Conservation (phyloP, 352 stramenopile species). For the Thraustotheca clavata region DNA sequence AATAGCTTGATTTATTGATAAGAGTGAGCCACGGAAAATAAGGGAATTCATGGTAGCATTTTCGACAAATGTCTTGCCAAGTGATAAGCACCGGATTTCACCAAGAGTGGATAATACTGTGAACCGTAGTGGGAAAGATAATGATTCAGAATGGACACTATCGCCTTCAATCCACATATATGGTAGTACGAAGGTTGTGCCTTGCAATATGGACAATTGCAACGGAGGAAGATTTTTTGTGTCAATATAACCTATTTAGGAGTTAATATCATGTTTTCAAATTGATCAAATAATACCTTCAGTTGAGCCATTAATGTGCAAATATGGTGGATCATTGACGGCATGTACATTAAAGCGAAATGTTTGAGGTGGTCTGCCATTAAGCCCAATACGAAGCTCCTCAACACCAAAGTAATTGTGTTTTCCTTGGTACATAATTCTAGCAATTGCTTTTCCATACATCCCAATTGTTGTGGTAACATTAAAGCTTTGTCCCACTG, state of each 20-base stretch:
- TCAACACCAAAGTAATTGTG: not conserved
- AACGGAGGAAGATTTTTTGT: not conserved
- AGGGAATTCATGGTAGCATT: not conserved
- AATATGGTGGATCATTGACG: not conserved
- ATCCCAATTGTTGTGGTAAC: not conserved
- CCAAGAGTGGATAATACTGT: not conserved
- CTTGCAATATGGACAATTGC: not conserved
- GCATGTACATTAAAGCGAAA: conserved; percentile 1
- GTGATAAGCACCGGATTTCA: not conserved
- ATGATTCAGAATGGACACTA: not conserved
- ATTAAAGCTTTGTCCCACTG: not conserved
- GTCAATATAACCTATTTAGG: not conserved
- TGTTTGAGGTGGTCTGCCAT: not conserved
- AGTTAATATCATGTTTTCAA: not conserved
- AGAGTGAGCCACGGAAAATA: not conserved
- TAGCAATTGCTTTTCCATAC: not conserved
- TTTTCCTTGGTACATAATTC: not conserved
- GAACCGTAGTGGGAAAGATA: not conserved
- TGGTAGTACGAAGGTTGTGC: not conserved
- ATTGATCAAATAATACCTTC: not conserved
- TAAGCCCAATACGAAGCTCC: not conserved
- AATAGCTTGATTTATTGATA: not conserved
- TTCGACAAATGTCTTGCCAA: not conserved
- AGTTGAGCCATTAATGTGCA: conserved; percentile 15
- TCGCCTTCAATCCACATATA: conserved; percentile 7